Conservation (phyloP, 2,329 filamentous ascomycete genomes). For the Dendrostoma leiphaemia region DNA sequence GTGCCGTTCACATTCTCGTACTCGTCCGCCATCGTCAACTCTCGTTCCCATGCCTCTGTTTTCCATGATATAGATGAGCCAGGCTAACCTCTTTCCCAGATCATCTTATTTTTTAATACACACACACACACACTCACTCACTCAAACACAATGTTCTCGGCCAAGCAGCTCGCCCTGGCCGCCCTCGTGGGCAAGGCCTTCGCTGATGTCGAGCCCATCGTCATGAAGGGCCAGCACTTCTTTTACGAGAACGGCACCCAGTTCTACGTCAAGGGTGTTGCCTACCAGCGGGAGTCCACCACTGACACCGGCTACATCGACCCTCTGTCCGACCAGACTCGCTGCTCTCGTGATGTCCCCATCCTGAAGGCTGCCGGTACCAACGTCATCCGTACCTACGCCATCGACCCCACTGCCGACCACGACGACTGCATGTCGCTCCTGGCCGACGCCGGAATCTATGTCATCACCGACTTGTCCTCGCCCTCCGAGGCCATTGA, state of each 20-base stretch:
- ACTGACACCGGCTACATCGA: slow-evolving; percentile 63
- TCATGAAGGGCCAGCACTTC: slow-evolving; percentile 45
- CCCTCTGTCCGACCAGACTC: slow-evolving; percentile 69
- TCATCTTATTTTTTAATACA: slow-evolving; percentile 3
- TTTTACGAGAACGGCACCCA: slow-evolving; percentile 74
- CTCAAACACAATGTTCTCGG: slow-evolving; percentile 12
- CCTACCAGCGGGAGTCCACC: slow-evolving; percentile 82
- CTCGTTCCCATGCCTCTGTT: too few species aligned
- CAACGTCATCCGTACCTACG: slow-evolving; percentile 95
- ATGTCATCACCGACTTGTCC: slow-evolving; percentile 87
- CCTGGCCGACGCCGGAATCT: slow-evolving; percentile 84
- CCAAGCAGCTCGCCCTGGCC: slow-evolving; percentile 15
- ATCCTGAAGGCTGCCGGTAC: slow-evolving; percentile 75
- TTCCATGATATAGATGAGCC: too few species aligned
- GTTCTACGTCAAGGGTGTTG: slow-evolving; percentile 85
- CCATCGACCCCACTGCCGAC: slow-evolving; percentile 75
- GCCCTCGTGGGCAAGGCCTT: slow-evolving; percentile 13
- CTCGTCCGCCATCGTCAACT: not conserved
- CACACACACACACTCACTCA: not conserved
- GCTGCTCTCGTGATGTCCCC: slow-evolving; percentile 84
- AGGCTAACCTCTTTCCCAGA: slow-evolving; percentile 10
- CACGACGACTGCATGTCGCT: slow-evolving; percentile 83
- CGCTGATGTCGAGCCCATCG: slow-evolving; percentile 17
- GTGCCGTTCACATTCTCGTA: not conserved
- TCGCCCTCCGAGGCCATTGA: slow-evolving; percentile 83